Base-by-base conservation (phyloP, 2,329 filamentous ascomycete genomes). In the Botrytis squamosa region DNA sequence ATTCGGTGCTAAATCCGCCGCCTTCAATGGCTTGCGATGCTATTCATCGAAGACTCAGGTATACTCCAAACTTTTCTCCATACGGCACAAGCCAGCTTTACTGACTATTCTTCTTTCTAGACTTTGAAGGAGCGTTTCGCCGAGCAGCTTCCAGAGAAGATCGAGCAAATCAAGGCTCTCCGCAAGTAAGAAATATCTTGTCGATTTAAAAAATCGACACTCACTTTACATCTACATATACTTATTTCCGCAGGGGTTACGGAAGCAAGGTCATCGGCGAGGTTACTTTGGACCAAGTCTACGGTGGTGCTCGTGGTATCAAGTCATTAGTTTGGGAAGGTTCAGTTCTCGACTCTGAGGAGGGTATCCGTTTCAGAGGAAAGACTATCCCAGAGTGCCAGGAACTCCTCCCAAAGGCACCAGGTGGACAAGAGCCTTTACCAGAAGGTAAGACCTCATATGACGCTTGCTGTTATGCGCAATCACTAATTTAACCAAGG, bases 331-430 rank as follows among this genome's bases (percentile, higher is more conserved):
- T 99, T 81, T 99, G 96, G 96, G 96, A 99, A 86, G 91, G 95
- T 81, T 99, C 96, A 82, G 96, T 99, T 81, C 92, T 99, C 82
- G 96, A 99, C 86, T 90, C 95, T 74, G 94, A 98, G 88, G 96
- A 99, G 90, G 96, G 96, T 87, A 99, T 99, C 86, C 93, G 96
- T 81, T 99, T 99, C 92, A 92, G 96, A 84, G 96, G 96, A 88
- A 96, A 95, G 90, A 99, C 96, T 79, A 99, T 99, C 82, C 96
- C 96, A 81, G 96, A 99, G 86, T 98, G 95, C 91, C 96, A 98
- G 89, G 88, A 98, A 85, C 87, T 97, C 81, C 94, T 99, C 74
- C 96, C 96, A 85, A 98, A 97, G 89, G 96, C 95, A 77, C 94
- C 95, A 78, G 96, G 96, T 82, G 96, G 96, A 87, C 90, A 94